These are phyloP conservation scores for Phaeoacremonium minimum DNA, from an alignment of 2,329 filamentous ascomycete species.

Conservation along the genomic window DNA sequence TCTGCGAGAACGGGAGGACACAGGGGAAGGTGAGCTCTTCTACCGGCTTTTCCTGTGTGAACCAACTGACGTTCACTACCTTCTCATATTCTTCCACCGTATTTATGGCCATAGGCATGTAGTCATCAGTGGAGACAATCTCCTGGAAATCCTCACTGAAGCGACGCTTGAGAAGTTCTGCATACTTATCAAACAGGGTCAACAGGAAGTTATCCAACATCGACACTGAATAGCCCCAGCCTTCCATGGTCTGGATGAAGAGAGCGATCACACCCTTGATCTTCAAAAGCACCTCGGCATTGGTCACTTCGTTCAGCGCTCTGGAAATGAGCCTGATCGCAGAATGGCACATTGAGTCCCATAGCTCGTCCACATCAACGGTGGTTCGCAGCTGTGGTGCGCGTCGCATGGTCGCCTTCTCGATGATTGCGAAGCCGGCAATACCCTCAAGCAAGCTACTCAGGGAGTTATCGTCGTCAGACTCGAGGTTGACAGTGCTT, in stretches of 20 bases:
- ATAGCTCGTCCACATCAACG: slow-evolving; percentile 94
- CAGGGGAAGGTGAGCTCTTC: slow-evolving; percentile 85
- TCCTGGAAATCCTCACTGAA: slow-evolving; percentile 97
- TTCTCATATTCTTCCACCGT: slow-evolving; percentile 90
- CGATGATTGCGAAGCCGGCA: slow-evolving; percentile 92
- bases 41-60: slow-evolving; percentile 72
- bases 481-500: slow-evolving; percentile 66
- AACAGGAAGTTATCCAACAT: slow-evolving; percentile 80
- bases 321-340: slow-evolving; percentile 79
- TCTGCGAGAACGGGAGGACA: slow-evolving; percentile 95
- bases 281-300: slow-evolving; percentile 86
- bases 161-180: slow-evolving; percentile 80
- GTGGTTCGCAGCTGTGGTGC: slow-evolving; percentile 77
- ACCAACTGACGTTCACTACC: slow-evolving; percentile 95
- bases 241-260: slow-evolving; percentile 98
- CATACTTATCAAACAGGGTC: slow-evolving; percentile 90
- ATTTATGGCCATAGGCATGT: slow-evolving; percentile 99
- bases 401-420: slow-evolving; percentile 87
- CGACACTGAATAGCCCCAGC: slow-evolving; percentile 83
- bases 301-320: slow-evolving; percentile 73
- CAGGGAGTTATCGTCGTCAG: slow-evolving; percentile 81
- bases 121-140: slow-evolving; percentile 88
- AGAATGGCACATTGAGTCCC: slow-evolving; percentile 95
- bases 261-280: slow-evolving; percentile 90
- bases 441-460: slow-evolving; percentile 91